Evolutionary conservation across 352 stramenopile genomes (phyloP).

Genomic region (Phytophthora macrochlamydospora): DNA sequence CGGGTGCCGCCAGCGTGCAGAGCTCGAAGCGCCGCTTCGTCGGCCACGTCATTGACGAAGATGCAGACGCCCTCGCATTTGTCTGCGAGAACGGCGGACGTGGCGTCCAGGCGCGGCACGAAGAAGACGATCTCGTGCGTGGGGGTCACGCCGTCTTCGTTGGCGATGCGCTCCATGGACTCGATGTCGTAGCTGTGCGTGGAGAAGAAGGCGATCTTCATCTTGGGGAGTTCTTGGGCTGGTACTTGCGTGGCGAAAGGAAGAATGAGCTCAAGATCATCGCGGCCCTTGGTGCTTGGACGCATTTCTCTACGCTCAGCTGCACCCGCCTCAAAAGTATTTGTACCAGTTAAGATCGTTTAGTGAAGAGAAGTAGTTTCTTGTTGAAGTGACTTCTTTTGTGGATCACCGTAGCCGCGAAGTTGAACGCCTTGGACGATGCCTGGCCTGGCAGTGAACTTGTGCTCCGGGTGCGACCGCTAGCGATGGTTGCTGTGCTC

Average conservation of each 20-base stretch:
- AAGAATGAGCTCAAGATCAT: slow-evolving; percentile 1
- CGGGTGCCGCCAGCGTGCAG: slow-evolving; percentile 52
- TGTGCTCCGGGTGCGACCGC: not conserved
- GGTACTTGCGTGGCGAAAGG: not conserved
- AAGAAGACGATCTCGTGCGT: slow-evolving; percentile 65
- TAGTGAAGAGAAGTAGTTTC: not conserved
- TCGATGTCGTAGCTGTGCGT: slow-evolving; percentile 73
- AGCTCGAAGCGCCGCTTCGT: slow-evolving; percentile 57
- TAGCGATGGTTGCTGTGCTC: not conserved
- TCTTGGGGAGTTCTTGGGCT: not conserved
- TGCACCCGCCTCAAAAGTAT: not conserved
- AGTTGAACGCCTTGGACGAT: not conserved
- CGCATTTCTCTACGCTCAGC: slow-evolving; percentile 20
- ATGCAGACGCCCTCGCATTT: slow-evolving; percentile 70
- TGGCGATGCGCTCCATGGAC: slow-evolving; percentile 50
- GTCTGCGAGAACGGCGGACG: slow-evolving; percentile 54
- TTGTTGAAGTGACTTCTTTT: not conserved
- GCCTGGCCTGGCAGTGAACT: not conserved
- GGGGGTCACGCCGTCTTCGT: slow-evolving; percentile 43
- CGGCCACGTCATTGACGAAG: slow-evolving; percentile 87
- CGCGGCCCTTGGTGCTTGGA: slow-evolving; percentile 2
- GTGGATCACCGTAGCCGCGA: not conserved
- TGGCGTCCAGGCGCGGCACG: slow-evolving; percentile 46
- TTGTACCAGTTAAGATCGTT: not conserved
- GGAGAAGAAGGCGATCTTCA: slow-evolving; percentile 81